Evolutionary conservation across 108 stramenopile species (phyloP), one percentile per base, ranked within the genome.

Genomic region (Cyclotella choctawhatcheeana): DNA sequence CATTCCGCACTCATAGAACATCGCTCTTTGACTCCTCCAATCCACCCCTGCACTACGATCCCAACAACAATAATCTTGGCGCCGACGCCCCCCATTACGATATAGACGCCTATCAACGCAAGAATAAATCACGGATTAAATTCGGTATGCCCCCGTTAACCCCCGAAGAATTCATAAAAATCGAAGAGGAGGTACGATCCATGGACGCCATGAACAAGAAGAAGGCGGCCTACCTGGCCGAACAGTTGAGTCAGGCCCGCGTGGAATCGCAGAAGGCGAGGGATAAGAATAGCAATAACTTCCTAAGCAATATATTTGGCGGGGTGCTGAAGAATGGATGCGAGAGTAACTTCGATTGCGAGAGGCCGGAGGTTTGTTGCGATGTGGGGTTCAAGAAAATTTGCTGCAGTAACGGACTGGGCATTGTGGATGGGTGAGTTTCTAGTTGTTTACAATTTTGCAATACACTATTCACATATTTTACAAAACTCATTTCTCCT

Each of bases 301-400:
- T 93, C 53, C 63, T 93, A 31, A 54, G 75, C 20, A 86, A 85
- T n/a, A 74, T 93, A 13, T 88, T 93, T 64, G 90, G 88, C 1
- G 68, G 86, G 29, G 84, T 82, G 10, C 64, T 90, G 45, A 71
- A 88, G 71, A 86, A 90, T 60, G 86, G 87, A 5, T 93, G 93
- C 59, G 88, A 93, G 67, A 76, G 73, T 43, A 93, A 93, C 58
- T 91, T 76, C 50, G 93, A 93, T 66, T 93, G 93, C 64, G 70
- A 84, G 34, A 76, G 87, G 24, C 93, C 93, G 5, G 64, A 88
- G 72, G 87, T 93, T 0, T 93, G 93, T 62, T 93, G 93, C 58
- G 93, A 93, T 63, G 88, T 93, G 79, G 90, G 89, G 27, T 87
- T 93, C 60, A 89, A 84, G 58, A 89, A 91, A 66, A 89, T 86